A percentile compares a stretch with the other conserved stretches of the same genome.
These are phyloP conservation scores for Cladorrhinum sp. DNA, from an alignment of 2,329 filamentous ascomycete genomes.

Conservation along the genomic window DNA sequence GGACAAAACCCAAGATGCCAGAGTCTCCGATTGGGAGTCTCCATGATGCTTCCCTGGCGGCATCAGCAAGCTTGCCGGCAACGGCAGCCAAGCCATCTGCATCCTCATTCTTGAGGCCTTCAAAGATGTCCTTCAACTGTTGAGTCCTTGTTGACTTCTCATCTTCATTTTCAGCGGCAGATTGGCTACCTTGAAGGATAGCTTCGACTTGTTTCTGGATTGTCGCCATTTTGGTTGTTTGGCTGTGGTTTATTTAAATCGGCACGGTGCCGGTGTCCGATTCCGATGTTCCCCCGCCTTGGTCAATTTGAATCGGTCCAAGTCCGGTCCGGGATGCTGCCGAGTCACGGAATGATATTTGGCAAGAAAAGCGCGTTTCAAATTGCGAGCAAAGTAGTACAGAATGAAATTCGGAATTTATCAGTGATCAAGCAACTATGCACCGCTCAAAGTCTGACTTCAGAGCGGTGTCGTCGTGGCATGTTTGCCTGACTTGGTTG, in stretches of 20 bases:
- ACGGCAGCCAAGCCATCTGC: conserved; percentile 43
- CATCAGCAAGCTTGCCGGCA: conserved; percentile 32
- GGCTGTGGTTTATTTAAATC: background rate
- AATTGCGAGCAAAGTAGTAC: too few relatives aligned
- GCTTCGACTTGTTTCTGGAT: conserved; percentile 27
- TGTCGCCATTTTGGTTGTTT: conserved; percentile 11
- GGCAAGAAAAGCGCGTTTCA: too few relatives aligned
- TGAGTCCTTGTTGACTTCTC: conserved; percentile 1
- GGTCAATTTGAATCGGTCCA: background rate
- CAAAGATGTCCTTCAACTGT: conserved; percentile 39
- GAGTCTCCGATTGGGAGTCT: conserved; percentile 56
- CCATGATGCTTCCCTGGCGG: conserved; percentile 43
- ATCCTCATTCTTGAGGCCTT: conserved; percentile 40
- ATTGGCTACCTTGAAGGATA: conserved; percentile 33
- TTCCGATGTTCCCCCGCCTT: background rate
- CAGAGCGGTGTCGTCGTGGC: background rate
- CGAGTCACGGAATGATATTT: background rate
- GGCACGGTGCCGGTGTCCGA: background rate
- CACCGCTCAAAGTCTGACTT: background rate
- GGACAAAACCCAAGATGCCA: conserved; percentile 55
- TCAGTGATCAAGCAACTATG: background rate
- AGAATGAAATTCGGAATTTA: too few relatives aligned
- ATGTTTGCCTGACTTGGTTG: background rate
- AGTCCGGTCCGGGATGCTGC: background rate
- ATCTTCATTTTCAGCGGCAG: background rate